Percentiles rank a stretch among this genome's conserved stretches.
Conservation (phyloP, 1,284 basidiomycete species). For the Ceratobasidium sp. region DNA sequence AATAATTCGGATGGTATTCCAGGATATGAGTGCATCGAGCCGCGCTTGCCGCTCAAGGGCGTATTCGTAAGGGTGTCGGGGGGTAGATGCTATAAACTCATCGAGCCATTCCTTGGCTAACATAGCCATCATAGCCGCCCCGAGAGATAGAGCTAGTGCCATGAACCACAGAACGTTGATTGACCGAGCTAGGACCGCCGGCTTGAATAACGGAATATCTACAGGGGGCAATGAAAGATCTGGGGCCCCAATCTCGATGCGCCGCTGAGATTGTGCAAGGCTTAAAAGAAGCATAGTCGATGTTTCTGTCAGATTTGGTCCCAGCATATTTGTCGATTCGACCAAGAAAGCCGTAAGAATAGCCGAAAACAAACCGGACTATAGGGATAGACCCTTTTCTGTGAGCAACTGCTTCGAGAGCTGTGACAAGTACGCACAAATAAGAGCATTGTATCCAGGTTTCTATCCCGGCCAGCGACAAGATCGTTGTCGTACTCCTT, state of each 20-base stretch:
- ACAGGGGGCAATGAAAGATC: not conserved
- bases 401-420: not conserved
- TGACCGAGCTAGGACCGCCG: not conserved
- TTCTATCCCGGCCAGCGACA: not conserved
- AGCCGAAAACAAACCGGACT: not conserved
- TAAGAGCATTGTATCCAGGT: slow-evolving; percentile 2
- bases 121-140: slow-evolving; percentile 14
- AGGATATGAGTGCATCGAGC: slow-evolving; percentile 7
- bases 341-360: slow-evolving; percentile 23
- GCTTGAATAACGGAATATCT: not conserved
- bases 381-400: too few relatives aligned
- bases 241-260: not conserved
- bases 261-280: slow-evolving; percentile 9
- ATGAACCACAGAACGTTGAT: slow-evolving; percentile 32
- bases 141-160: slow-evolving; percentile 1
- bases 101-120: slow-evolving; percentile 24
- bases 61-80: not conserved
- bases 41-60: slow-evolving; percentile 14
- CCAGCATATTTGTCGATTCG: not conserved
- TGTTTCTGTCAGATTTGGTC: not conserved
- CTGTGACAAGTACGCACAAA: not conserved
- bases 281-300: not conserved
- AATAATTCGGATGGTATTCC: slow-evolving; percentile 23
- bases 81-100: not conserved
- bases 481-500: not conserved